Evolutionary conservation across 495 filamentous ascomycete species (phyloP).

Genomic region (Aspergillus affinis): DNA sequence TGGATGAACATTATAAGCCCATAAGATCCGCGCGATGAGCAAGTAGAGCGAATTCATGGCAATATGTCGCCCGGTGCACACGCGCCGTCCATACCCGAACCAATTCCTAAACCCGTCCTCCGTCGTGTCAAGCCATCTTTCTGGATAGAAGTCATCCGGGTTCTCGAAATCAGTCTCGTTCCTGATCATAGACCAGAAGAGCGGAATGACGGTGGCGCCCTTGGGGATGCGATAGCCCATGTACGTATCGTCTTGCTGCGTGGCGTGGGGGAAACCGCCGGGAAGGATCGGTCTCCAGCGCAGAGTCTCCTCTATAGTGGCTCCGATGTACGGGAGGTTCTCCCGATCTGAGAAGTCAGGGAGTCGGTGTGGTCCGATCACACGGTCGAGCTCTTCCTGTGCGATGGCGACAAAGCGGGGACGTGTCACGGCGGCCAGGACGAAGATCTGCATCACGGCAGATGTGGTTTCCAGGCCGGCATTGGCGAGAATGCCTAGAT

Average conservation of each 20-base stretch:
- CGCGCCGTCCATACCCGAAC: conserved; percentile 22
- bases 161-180: conserved; percentile 37
- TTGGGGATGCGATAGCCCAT: conserved; percentile 51
- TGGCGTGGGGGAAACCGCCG: conserved; percentile 50
- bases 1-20: conserved; percentile 52
- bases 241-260: conserved; percentile 52
- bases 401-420: conserved; percentile 44
- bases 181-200: conserved; percentile 44
- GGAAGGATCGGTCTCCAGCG: conserved; percentile 39
- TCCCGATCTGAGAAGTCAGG: conserved; percentile 19
- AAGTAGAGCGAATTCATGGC: conserved; percentile 51
- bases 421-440: conserved; percentile 34
- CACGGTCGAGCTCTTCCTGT: conserved; percentile 43
- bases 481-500: conserved; percentile 38
- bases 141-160: conserved; percentile 41
- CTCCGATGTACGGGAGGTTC: conserved; percentile 33
- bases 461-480: conserved; percentile 39
- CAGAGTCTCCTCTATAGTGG: conserved; percentile 34
- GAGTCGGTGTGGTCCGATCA: conserved; percentile 23
- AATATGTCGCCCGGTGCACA: conserved; percentile 49
- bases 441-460: conserved; percentile 33
- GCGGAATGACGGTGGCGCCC: conserved; percentile 40
- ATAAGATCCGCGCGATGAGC: conserved; percentile 48
- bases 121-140: conserved; percentile 40
- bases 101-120: conserved; percentile 11